These are phyloP conservation scores for Phymatotrichopsis omnivora DNA, from an alignment of 2,329 filamentous ascomycete species.

Conservation along the genomic window DNA sequence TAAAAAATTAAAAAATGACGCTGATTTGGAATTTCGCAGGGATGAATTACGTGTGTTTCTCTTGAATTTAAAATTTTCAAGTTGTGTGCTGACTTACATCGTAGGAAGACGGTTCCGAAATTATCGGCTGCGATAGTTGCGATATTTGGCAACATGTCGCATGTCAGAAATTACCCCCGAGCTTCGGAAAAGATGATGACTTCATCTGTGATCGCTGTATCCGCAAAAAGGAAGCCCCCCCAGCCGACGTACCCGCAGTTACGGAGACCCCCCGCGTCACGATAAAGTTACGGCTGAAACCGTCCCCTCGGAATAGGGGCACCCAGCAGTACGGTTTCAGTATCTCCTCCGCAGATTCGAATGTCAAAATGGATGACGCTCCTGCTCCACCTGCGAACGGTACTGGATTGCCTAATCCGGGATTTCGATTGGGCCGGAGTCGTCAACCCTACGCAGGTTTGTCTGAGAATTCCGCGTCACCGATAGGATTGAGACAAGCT, in stretches of 20 bases:
- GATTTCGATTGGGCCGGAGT: too few species aligned
- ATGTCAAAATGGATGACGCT: too few species aligned
- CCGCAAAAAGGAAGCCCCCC: slow-evolving; percentile 1
- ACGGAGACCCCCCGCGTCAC: slow-evolving; percentile 4
- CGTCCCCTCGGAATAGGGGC: too few species aligned
- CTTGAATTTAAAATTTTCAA: slow-evolving; percentile 30
- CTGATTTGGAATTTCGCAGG: too few species aligned
- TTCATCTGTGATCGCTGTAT: slow-evolving; percentile 68
- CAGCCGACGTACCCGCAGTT: slow-evolving; percentile 1
- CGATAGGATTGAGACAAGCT: too few species aligned
- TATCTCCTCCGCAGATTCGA: too few species aligned
- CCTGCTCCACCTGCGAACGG: too few species aligned
- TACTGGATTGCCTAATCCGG: too few species aligned
- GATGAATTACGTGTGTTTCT: slow-evolving; percentile 6
- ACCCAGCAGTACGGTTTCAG: too few species aligned
- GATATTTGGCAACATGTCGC: slow-evolving; percentile 96
- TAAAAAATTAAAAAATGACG: not conserved
- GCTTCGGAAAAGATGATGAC: slow-evolving; percentile 70
- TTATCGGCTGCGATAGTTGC: slow-evolving; percentile 86
- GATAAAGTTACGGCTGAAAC: slow-evolving; percentile 18
- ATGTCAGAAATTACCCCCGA: slow-evolving; percentile 69
- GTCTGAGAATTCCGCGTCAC: too few species aligned
- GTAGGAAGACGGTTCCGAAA: slow-evolving; percentile 82
- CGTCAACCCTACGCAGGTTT: too few species aligned
- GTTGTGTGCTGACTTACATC: not conserved